Evolutionary conservation across 2,329 filamentous ascomycete species (phyloP), one percentile per base, ranked within the genome.

Genomic region (Amauroascus verrucosus): DNA sequence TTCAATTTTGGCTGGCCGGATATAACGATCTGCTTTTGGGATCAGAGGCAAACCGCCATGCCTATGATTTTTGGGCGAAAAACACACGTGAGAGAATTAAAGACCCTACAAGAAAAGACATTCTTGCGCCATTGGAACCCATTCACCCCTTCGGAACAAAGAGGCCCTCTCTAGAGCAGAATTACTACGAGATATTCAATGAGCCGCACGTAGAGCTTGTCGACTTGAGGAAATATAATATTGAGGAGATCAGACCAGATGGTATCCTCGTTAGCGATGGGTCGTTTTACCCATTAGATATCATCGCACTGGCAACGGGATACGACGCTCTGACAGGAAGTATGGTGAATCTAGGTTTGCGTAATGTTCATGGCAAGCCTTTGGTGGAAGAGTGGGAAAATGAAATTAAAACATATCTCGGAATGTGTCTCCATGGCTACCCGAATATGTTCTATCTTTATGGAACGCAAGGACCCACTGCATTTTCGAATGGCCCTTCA

Each of bases 141-240:
- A 78, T 75, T 0, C 76, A 81, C 58, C 74, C 70, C 18, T 80
- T 79, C 57, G 80, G 76, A 9, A 67, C 72, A 41, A 83, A 80
- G 65, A 71, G 77, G 0, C 67, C 67, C 2, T 71, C 64, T 0
- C 66, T 78, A 0, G 77, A 80, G 60, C 64, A 74, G 38, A 64
- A 70, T 51, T 79, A 76, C 59, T 79, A 72, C 56, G 77, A 80
- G 56, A 66, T 70, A 6, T 71, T 75, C 55, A 72, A 78, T 59
- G 62, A 65, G 20, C 60, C 67, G 0, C 73, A 77, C 48, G 74
- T 80, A 1, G 61, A 73, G 11, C 57, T 80, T 1, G 65, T 79
- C 1, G 66, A 73, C 41, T 57, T 76, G 14, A 73, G 71, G 16
- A 62, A 67, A 3, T 69, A 70, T 3, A 66, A 68, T 0, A 75